Conservation (phyloP, 2,329 filamentous ascomycete genomes). For the Cercospora zeae-maydis region DNA sequence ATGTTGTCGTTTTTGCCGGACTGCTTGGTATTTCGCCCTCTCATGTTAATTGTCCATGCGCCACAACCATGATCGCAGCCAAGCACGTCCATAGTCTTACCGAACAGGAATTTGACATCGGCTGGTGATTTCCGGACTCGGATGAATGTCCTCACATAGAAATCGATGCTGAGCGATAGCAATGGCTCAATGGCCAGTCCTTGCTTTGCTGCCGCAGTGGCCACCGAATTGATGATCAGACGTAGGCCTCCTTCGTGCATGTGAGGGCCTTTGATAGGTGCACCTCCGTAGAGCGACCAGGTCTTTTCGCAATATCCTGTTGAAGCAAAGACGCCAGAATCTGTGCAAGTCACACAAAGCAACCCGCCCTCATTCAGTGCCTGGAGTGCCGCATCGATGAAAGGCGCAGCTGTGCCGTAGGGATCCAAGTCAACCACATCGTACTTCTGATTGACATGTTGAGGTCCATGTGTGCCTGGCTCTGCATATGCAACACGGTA, state of each 20-base stretch:
- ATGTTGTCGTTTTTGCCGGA: slow-evolving; percentile 64
- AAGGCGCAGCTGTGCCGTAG: slow-evolving; percentile 88
- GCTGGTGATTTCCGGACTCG: slow-evolving; percentile 73
- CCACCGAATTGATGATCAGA: slow-evolving; percentile 77
- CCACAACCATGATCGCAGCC: slow-evolving; percentile 88
- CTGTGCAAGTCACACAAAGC: slow-evolving; percentile 92
- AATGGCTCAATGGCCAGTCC: slow-evolving; percentile 86
- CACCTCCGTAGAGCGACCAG: slow-evolving; percentile 87
- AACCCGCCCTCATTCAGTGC: slow-evolving; percentile 83
- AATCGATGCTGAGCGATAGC: slow-evolving; percentile 91
- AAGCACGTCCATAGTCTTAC: slow-evolving; percentile 90
- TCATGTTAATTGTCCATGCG: slow-evolving; percentile 79
- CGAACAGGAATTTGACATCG: slow-evolving; percentile 83
- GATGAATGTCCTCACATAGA: slow-evolving; percentile 87
- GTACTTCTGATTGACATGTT: slow-evolving; percentile 55
- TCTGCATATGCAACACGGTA: slow-evolving; percentile 54
- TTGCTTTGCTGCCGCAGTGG: slow-evolving; percentile 76
- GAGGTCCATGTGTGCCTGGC: slow-evolving; percentile 33
- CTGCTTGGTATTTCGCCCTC: slow-evolving; percentile 65
- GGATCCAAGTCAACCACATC: slow-evolving; percentile 96
- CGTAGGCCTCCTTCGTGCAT: slow-evolving; percentile 88
- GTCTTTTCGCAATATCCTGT: slow-evolving; percentile 93
- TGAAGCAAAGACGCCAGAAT: slow-evolving; percentile 91
- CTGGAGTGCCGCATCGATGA: slow-evolving; percentile 87
- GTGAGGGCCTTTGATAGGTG: slow-evolving; percentile 77